phyloP scores from a whole-genome alignment of 306 rosid species.

The barrel medic (Medicago truncatula) region DNA sequence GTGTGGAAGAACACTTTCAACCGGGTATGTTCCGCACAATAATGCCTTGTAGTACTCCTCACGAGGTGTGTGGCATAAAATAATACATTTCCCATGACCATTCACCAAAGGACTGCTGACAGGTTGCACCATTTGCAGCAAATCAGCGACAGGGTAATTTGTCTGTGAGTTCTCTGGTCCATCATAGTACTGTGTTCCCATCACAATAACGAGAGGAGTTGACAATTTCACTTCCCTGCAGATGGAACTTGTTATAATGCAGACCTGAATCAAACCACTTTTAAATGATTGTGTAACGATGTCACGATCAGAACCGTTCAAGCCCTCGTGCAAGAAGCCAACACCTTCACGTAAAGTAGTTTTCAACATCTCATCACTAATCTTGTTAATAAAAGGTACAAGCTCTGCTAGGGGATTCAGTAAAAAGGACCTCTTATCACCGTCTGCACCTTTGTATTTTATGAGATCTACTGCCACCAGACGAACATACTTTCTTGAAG shows the following conservation, averaged over 20 bases:
- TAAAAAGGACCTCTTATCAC: conserved; percentile 65
- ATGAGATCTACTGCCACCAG: conserved; percentile 76
- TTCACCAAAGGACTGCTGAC: conserved; percentile 67
- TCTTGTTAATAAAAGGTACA: conserved; percentile 63
- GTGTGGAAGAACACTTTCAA: no score
- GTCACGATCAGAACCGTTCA: conserved; percentile 65
- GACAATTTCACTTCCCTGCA: conserved; percentile 81
- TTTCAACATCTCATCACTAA: conserved; percentile 73
- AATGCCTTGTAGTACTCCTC: no score
- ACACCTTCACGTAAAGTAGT: conserved; percentile 77
- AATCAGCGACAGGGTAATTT: conserved; percentile 87
- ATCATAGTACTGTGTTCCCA: conserved; percentile 94
- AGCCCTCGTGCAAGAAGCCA: conserved; percentile 92
- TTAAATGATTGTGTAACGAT: conserved; percentile 72
- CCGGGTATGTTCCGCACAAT: no score
- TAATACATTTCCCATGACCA: not conserved
- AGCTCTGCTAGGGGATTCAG: conserved; percentile 63
- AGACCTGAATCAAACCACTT: conserved; percentile 82
- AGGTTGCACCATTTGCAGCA: conserved; percentile 95
- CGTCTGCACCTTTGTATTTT: conserved; percentile 68
- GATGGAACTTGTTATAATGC: conserved; percentile 87
- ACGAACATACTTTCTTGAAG: conserved; percentile 77
- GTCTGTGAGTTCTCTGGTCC: conserved; percentile 87
- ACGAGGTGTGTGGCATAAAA: not conserved
- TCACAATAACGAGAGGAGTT: conserved; percentile 86